Evolutionary conservation across 805 yeast species (phyloP).

Genomic region (Myxozyma vanderwaltii): DNA sequence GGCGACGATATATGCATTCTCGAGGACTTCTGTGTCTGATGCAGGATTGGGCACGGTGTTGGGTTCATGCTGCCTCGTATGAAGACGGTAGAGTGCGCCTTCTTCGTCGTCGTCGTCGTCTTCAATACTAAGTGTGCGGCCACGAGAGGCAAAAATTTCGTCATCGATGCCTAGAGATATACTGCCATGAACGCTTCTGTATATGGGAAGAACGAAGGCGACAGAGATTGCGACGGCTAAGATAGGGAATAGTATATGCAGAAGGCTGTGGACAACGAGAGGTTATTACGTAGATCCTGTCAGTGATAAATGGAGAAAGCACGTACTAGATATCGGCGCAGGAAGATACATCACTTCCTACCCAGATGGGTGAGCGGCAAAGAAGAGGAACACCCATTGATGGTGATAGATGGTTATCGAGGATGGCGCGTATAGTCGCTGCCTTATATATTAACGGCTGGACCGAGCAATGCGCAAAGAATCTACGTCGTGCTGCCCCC

Average conservation of each 20-base stretch:
- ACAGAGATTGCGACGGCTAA: not conserved
- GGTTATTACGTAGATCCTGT: not conserved
- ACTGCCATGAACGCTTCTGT: not conserved
- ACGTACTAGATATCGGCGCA: conserved; percentile 1
- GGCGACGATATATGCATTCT: conserved; percentile 2
- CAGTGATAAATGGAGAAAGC: not conserved
- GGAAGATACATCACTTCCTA: not conserved
- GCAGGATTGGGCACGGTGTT: not conserved
- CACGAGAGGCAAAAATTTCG: not conserved
- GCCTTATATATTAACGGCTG: no score
- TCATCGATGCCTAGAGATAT: not conserved
- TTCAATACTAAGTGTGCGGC: not conserved
- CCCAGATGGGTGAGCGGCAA: conserved; percentile 2
- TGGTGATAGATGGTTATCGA: no score
- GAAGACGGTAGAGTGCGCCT: conserved; percentile 16
- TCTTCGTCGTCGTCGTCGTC: conserved; percentile 5
- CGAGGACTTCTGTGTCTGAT: conserved; percentile 10
- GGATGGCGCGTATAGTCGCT: no score
- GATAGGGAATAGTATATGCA: not conserved
- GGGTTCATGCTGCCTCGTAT: conserved; percentile 12
- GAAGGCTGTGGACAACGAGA: not conserved
- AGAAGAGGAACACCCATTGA: not conserved
- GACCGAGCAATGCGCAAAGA: no score
- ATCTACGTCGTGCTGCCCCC: no score
- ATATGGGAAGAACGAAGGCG: not conserved